phyloP scores from a whole-genome alignment of 768 basidiomycete genomes.

The Antrodiella citrinella region DNA sequence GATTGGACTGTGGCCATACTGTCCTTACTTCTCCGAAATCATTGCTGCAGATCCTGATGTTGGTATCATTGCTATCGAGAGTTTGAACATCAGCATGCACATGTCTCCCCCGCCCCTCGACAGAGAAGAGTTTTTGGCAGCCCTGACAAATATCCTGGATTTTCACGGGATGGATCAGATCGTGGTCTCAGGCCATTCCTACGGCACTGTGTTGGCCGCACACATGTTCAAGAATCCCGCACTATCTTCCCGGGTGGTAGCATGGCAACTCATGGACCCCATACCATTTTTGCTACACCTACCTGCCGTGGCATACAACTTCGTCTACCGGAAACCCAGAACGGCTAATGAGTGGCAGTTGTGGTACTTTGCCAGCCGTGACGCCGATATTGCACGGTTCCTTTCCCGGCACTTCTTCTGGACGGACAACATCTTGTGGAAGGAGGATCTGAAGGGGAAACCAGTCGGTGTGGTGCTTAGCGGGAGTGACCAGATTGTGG shows the following conservation, averaged over 20 bases:
- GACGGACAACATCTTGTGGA: slow-evolving; percentile 54
- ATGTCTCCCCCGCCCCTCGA: slow-evolving; percentile 47
- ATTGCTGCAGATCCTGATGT: slow-evolving; percentile 36
- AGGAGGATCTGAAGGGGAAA: slow-evolving; percentile 38
- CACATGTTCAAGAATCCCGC: slow-evolving; percentile 39
- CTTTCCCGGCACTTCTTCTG: slow-evolving; percentile 60
- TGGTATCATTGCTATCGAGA: slow-evolving; percentile 52
- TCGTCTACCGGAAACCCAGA: slow-evolving; percentile 49
- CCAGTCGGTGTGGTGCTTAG: slow-evolving; percentile 28
- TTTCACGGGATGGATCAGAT: slow-evolving; percentile 30
- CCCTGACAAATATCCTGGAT: slow-evolving; percentile 37
- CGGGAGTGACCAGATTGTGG: slow-evolving; percentile 36
- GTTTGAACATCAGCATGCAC: slow-evolving; percentile 51
- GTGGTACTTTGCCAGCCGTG: slow-evolving; percentile 61
- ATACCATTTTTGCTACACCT: slow-evolving; percentile 58
- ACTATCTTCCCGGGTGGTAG: slow-evolving; percentile 28
- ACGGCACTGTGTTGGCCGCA: slow-evolving; percentile 49
- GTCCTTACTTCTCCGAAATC: slow-evolving; percentile 41
- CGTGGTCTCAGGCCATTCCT: slow-evolving; percentile 50
- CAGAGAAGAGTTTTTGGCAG: slow-evolving; percentile 30
- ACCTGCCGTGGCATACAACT: slow-evolving; percentile 56
- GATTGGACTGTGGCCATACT: slow-evolving; percentile 59
- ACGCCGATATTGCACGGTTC: slow-evolving; percentile 52
- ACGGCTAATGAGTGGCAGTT: slow-evolving; percentile 54
- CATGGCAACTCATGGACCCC: slow-evolving; percentile 51